Conservation (phyloP, 2,329 filamentous ascomycete genomes). For the Ophiostoma populinum region DNA sequence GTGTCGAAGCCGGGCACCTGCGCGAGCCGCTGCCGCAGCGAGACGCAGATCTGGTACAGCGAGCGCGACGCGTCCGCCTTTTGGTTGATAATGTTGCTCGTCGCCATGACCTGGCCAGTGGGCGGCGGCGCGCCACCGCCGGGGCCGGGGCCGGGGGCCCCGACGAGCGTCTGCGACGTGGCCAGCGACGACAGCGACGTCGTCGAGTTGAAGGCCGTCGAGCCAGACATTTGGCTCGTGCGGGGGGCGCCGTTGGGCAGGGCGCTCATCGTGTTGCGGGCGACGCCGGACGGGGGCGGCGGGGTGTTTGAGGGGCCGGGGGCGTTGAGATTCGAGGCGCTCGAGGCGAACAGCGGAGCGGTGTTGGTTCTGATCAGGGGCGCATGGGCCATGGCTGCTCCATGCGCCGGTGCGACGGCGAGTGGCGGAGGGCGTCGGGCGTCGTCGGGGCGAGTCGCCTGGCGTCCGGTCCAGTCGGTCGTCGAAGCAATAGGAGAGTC, state of each 20-base stretch:
- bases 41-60: conserved; percentile 87
- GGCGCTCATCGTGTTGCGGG: conserved; percentile 30
- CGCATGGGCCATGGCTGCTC: conserved; percentile 40
- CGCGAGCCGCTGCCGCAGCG: conserved; percentile 62
- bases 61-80: conserved; percentile 82
- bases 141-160: too few species aligned
- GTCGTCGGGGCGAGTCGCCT: neutral
- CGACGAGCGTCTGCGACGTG: conserved; percentile 24
- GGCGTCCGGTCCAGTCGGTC: too few species aligned
- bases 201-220: conserved; percentile 36
- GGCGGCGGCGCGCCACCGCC: conserved; percentile 18
- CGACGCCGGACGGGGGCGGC: conserved; percentile 6
- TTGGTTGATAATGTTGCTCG: conserved; percentile 92
- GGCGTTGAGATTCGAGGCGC: conserved; percentile 27
- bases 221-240: conserved; percentile 45
- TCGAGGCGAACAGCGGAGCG: conserved; percentile 31
- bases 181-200: conserved; percentile 33
- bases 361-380: conserved; percentile 42
- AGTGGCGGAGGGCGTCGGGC: neutral
- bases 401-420: conserved; percentile 19
- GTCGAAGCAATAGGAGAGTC: too few species aligned
- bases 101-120: conserved; percentile 53
- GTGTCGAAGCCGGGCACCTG: conserved; percentile 71
- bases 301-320: conserved; percentile 18
- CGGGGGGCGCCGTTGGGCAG: conserved; percentile 25